Evolutionary conservation across 2,329 filamentous ascomycete genomes (phyloP).

Genomic region (Reticulascus tulasneorum): DNA sequence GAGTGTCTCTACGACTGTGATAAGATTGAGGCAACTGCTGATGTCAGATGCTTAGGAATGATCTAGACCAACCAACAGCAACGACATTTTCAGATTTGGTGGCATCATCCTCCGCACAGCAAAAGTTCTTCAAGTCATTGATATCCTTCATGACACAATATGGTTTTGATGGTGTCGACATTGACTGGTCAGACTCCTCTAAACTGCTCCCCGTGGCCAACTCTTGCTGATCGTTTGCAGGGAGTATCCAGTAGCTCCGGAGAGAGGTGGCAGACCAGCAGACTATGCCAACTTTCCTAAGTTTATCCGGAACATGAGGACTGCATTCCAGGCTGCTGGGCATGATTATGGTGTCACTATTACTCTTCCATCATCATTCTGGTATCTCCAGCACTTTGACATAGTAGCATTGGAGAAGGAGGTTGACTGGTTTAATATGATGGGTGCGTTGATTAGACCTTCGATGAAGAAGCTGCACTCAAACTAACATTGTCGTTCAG

Average conservation of each 20-base stretch:
- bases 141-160: constrained; percentile 35
- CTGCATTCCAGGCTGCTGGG: constrained; percentile 7
- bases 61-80: constrained; percentile 18
- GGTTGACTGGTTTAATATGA: constrained; percentile 40
- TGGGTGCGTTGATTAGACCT: no score
- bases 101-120: constrained; percentile 19
- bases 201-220: no score
- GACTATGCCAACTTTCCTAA: constrained; percentile 29
- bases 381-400: constrained; percentile 23
- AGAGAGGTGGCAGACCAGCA: constrained; percentile 28
- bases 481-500: no score
- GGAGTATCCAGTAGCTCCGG: constrained; percentile 25
- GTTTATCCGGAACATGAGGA: constrained; percentile 15
- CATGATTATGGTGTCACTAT: constrained; percentile 16
- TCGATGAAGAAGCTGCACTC: no score
- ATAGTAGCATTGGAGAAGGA: constrained; percentile 13
- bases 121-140: constrained; percentile 31
- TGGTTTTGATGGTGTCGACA: constrained; percentile 39
- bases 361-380: constrained; percentile 21
- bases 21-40: no score
- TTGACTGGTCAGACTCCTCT: constrained; percentile 38
- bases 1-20: no score
- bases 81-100: constrained; percentile 27
- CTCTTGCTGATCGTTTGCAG: no score
- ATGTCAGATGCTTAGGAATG: no score